These are phyloP conservation scores for Aspergillus alliaceus DNA, from an alignment of 2,329 filamentous ascomycete genomes.

Conservation along the genomic window DNA sequence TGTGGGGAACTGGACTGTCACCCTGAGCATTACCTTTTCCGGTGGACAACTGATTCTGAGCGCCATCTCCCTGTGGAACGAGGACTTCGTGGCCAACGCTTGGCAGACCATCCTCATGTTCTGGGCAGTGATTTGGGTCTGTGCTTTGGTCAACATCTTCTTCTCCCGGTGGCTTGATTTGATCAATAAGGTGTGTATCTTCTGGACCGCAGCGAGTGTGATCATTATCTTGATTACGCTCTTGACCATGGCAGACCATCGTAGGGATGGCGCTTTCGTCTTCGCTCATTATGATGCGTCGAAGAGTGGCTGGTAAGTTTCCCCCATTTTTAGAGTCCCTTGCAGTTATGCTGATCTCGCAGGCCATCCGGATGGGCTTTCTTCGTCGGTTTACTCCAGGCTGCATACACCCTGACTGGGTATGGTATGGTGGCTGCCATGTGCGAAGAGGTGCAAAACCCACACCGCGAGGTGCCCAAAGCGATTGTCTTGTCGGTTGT, in stretches of 20 bases:
- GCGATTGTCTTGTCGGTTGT: slow-evolving; percentile 70
- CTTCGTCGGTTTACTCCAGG: slow-evolving; percentile 69
- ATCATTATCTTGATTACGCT: slow-evolving; percentile 66
- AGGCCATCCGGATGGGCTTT: slow-evolving; percentile 69
- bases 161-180: slow-evolving; percentile 62
- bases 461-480: slow-evolving; percentile 67
- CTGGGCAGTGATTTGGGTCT: slow-evolving; percentile 69
- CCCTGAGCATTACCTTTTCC: slow-evolving; percentile 67
- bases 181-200: slow-evolving; percentile 73
- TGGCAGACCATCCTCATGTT: slow-evolving; percentile 73
- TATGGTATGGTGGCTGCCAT: slow-evolving; percentile 72
- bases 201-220: slow-evolving; percentile 67
- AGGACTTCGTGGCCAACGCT: slow-evolving; percentile 64
- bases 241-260: slow-evolving; percentile 60
- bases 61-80: slow-evolving; percentile 69
- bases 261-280: slow-evolving; percentile 62
- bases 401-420: slow-evolving; percentile 51
- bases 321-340: background rate
- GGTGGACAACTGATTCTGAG: slow-evolving; percentile 69
- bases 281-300: slow-evolving; percentile 69
- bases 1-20: slow-evolving; percentile 72
- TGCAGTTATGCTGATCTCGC: slow-evolving; percentile 4
- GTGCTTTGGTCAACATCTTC: slow-evolving; percentile 66
- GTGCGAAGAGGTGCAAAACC: slow-evolving; percentile 71
- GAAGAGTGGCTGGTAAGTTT: slow-evolving; percentile 58